phyloP scores from a whole-genome alignment of 2,329 filamentous ascomycete genomes.

The Trichoderma aggressivum region DNA sequence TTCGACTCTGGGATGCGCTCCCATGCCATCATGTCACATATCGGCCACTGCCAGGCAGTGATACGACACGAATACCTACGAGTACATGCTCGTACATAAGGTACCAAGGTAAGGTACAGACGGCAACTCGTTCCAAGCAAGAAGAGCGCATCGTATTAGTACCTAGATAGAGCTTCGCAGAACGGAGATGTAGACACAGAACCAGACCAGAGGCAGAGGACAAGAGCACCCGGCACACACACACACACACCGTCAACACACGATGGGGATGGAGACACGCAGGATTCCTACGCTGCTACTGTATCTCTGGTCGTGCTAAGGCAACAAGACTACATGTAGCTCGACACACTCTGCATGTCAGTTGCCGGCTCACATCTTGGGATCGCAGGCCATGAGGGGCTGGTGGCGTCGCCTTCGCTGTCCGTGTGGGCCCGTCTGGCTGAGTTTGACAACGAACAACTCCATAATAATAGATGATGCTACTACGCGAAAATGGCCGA shows the following conservation, averaged over 20 bases:
- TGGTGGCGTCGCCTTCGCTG: conserved; percentile 21
- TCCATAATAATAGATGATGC: conserved; percentile 19
- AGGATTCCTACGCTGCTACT: background rate
- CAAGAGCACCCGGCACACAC: background rate
- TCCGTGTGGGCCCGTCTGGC: conserved; percentile 15
- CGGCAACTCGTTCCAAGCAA: background rate
- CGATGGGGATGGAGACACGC: background rate
- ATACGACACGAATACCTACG: background rate
- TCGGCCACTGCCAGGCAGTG: background rate
- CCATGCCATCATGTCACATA: conserved; percentile 17
- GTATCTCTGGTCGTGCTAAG: background rate
- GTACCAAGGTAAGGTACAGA: background rate
- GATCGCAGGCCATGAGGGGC: conserved; percentile 19
- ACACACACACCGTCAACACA: background rate
- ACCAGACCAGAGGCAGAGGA: background rate
- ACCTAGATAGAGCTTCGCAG: background rate
- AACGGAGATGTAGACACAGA: background rate
- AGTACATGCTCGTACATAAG: background rate
- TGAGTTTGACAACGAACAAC: conserved; percentile 20
- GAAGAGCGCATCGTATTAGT: background rate
- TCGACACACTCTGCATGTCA: conserved; percentile 20
- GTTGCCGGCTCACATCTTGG: conserved; percentile 21
- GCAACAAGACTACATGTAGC: background rate
- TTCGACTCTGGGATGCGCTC: conserved; percentile 1
- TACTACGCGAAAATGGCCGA: conserved; percentile 19